Percentiles rank a stretch among this genome's conserved stretches.
These are phyloP conservation scores for Larix sibirica DNA, from an alignment of 83 land plant species.

Conservation along the genomic window DNA sequence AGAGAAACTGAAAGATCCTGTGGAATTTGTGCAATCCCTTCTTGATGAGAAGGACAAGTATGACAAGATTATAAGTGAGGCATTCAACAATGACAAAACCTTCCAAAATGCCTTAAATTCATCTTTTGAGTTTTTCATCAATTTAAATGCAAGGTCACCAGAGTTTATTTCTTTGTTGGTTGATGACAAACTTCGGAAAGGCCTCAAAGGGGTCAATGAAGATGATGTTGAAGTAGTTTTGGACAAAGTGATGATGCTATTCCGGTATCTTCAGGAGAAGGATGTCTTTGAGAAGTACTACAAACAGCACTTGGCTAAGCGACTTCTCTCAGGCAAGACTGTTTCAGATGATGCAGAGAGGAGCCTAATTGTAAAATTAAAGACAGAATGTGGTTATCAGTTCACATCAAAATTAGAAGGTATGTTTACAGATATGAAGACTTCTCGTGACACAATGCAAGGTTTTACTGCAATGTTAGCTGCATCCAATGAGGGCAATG, in stretches of 20 bases:
- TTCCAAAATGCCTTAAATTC: constrained; percentile 97
- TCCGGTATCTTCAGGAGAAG: constrained; percentile 96
- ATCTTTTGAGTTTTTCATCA: constrained; percentile 94
- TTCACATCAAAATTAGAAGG: constrained; percentile 98
- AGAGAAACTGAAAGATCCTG: constrained; percentile 89
- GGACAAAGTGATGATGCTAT: constrained; percentile 97
- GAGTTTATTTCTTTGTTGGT: constrained; percentile 96
- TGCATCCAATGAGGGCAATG: constrained; percentile 48
- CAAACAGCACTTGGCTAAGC: constrained; percentile 95
- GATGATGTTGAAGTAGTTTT: constrained; percentile 93
- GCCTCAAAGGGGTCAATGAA: constrained; percentile 90
- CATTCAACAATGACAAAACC: constrained; percentile 94
- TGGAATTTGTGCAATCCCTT: constrained; percentile 92
- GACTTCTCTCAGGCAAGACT: constrained; percentile 93
- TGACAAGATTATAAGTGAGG: constrained; percentile 68
- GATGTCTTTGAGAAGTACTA: constrained; percentile 99
- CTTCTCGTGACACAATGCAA: constrained; percentile 95
- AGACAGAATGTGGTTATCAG: constrained; percentile 99
- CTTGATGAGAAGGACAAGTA: constrained; percentile 92
- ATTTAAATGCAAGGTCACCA: constrained; percentile 89
- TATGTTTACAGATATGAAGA: constrained; percentile 99
- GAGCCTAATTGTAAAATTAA: constrained; percentile 89
- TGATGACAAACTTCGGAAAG: constrained; percentile 93
- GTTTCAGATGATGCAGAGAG: constrained; percentile 99
- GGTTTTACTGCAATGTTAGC: constrained; percentile 66